Percentiles rank a stretch among this genome's conserved stretches.
phyloP scores from a whole-genome alignment of 140 eudicot species.

The Bidens hawaiensis region DNA sequence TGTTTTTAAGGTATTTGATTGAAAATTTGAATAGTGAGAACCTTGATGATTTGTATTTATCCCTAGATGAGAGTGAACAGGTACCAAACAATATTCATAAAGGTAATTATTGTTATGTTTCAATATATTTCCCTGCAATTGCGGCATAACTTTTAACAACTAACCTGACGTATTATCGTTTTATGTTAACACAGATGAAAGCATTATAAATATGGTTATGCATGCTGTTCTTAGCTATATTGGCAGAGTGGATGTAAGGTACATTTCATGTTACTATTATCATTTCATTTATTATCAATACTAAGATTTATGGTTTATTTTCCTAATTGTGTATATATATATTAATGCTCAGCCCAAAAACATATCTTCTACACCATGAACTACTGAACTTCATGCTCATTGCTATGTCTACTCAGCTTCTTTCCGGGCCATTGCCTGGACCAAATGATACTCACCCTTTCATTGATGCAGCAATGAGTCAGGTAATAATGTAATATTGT shows the following conservation, averaged over 20 bases:
- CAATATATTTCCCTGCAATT: neutral
- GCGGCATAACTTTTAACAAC: neutral
- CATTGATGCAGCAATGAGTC: constrained; percentile 73
- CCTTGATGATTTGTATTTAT: constrained; percentile 62
- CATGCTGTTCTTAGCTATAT: constrained; percentile 69
- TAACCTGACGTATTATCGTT: constrained; percentile 12
- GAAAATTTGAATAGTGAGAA: constrained; percentile 67
- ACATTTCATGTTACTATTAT: constrained; percentile 17
- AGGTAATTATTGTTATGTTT: constrained; percentile 39
- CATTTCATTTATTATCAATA: constrained; percentile 6
- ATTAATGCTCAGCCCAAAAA: constrained; percentile 48
- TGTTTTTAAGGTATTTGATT: constrained; percentile 66
- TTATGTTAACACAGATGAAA: constrained; percentile 46
- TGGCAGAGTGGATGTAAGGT: constrained; percentile 82
- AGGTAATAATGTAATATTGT: constrained; percentile 40
- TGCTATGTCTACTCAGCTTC: constrained; percentile 95
- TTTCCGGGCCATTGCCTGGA: constrained; percentile 87
- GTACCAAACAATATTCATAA: constrained; percentile 42
- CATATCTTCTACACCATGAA: constrained; percentile 78
- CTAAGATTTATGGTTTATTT: constrained; percentile 5
- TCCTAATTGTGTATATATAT: constrained; percentile 26
- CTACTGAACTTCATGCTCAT: constrained; percentile 91
- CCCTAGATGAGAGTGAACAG: constrained; percentile 61
- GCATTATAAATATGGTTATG: constrained; percentile 52
- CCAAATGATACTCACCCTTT: constrained; percentile 84